Evolutionary conservation across 108 stramenopile genomes (phyloP).

Genomic region (Aurantiochytrium sp.): DNA sequence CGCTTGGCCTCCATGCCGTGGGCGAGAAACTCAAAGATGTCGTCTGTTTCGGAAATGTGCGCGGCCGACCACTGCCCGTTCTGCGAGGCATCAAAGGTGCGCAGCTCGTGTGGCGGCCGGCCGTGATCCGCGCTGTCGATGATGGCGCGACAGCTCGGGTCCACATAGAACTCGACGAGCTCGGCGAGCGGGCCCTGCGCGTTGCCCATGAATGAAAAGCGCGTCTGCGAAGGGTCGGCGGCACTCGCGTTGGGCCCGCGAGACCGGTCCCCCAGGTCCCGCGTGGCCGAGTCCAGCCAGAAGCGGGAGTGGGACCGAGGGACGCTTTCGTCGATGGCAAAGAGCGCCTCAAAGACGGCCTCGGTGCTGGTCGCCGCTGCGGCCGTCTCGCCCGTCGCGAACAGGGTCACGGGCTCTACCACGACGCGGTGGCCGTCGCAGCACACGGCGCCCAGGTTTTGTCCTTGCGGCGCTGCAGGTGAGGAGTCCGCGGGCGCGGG

Average conservation of each 20-base stretch:
- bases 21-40: not conserved
- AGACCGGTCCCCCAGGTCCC: not conserved
- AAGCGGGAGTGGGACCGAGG: not conserved
- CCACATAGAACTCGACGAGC: not conserved
- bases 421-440: not conserved
- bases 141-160: not conserved
- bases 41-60: not conserved
- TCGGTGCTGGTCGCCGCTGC: not conserved
- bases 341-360: not conserved
- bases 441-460: too few species aligned
- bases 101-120: not conserved
- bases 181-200: not conserved
- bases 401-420: not conserved
- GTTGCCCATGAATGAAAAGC: not conserved
- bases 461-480: too few species aligned
- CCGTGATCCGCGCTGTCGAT: not conserved
- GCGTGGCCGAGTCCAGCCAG: conserved; percentile 12
- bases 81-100: not conserved
- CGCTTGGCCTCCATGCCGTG: not conserved
- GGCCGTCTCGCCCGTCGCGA: not conserved
- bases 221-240: not conserved
- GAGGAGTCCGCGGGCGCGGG: too few species aligned
- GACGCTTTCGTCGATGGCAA: not conserved
- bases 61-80: not conserved
- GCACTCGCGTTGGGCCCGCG: too few species aligned